Evolutionary conservation across 2,329 filamentous ascomycete species (phyloP).

Genomic region (Exophiala dermatitidis): DNA sequence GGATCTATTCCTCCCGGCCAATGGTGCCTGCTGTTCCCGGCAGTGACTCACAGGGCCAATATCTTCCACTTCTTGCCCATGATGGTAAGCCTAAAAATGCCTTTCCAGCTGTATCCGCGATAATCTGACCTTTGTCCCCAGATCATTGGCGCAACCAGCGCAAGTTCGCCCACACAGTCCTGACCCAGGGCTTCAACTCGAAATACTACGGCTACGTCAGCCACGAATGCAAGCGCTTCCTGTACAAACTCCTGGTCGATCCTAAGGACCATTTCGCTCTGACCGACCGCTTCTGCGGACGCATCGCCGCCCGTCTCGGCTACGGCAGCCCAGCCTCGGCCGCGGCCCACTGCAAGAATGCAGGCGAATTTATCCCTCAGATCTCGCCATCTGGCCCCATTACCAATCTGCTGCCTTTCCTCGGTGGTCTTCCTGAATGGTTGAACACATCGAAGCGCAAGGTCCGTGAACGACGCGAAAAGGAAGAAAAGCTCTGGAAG

Average conservation of each 20-base stretch:
- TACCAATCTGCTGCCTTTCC: conserved; percentile 27
- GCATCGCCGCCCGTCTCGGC: conserved; percentile 25
- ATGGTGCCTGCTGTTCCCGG: conserved; percentile 27
- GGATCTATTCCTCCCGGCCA: conserved; percentile 28
- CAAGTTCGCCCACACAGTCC: conserved; percentile 28
- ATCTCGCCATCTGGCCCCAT: conserved; percentile 28
- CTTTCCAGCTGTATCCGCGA: no score
- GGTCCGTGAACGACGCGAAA: conserved; percentile 27
- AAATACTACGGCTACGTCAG: conserved; percentile 28
- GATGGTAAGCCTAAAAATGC: conserved; percentile 15
- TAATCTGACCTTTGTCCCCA: background rate
- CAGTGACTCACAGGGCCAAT: conserved; percentile 27
- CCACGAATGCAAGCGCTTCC: conserved; percentile 27
- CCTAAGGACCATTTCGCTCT: conserved; percentile 28
- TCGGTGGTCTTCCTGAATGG: conserved; percentile 26
- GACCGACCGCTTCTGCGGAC: conserved; percentile 27
- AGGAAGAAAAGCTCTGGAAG: conserved; percentile 29
- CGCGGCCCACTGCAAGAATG: conserved; percentile 28
- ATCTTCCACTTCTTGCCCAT: conserved; percentile 26
- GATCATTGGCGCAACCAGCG: conserved; percentile 28
- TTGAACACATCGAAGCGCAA: conserved; percentile 25
- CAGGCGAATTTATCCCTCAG: conserved; percentile 28
- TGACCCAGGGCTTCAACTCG: conserved; percentile 27
- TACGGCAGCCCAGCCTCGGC: conserved; percentile 26
- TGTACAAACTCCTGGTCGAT: conserved; percentile 27